phyloP scores from a whole-genome alignment of 805 yeast species.

The Kluyveromyces aestuarii region DNA sequence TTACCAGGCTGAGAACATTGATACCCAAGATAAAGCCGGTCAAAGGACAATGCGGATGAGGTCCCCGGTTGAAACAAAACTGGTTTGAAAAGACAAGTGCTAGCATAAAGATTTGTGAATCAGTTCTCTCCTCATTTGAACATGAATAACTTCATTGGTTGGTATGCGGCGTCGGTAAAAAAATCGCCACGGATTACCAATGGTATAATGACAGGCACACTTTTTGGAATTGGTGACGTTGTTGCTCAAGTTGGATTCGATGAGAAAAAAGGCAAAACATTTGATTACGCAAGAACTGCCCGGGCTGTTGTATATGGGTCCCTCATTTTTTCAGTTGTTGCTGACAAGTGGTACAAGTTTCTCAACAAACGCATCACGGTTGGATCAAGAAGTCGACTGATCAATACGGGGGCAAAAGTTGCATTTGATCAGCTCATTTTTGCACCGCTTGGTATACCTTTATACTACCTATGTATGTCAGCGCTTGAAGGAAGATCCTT shows the following conservation, averaged over 20 bases:
- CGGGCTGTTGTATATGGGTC: constrained; percentile 69
- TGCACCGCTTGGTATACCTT: constrained; percentile 72
- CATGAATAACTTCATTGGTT: constrained; percentile 12
- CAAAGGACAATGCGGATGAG: too few species aligned
- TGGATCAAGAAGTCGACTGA: constrained; percentile 12
- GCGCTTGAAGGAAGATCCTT: constrained; percentile 47
- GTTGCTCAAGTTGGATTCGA: constrained; percentile 56
- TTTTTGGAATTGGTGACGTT: constrained; percentile 69
- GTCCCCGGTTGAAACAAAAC: too few species aligned
- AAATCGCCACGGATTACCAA: constrained; percentile 45
- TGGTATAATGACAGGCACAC: constrained; percentile 44
- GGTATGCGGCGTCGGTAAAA: constrained; percentile 23
- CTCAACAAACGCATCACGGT: constrained; percentile 35
- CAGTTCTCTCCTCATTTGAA: not conserved
- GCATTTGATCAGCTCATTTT: constrained; percentile 63
- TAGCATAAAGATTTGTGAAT: not conserved
- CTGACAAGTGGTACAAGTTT: constrained; percentile 57
- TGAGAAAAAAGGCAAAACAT: constrained; percentile 13
- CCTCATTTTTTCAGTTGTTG: constrained; percentile 65
- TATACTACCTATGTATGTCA: constrained; percentile 63
- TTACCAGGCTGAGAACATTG: too few species aligned
- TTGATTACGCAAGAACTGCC: constrained; percentile 46
- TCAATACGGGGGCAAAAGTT: constrained; percentile 41
- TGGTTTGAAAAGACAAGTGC: not conserved
- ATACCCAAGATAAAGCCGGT: too few species aligned